Evolutionary conservation across 164 flowering plant species (phyloP).

Genomic region (Umbellularia californica): DNA sequence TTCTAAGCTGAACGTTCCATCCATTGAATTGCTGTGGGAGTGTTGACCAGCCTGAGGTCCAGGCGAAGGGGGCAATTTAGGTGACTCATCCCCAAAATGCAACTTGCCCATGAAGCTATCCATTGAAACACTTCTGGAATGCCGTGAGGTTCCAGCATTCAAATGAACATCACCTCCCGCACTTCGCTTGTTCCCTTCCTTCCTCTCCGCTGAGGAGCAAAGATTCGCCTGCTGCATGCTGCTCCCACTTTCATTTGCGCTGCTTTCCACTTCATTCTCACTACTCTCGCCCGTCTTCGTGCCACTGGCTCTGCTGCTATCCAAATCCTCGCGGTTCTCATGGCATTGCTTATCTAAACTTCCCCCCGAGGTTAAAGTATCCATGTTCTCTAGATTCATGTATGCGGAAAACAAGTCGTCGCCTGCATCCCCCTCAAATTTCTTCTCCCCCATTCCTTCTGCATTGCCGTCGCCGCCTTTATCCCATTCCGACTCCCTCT

Average conservation of each 20-base stretch:
- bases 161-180: conserved; percentile 40
- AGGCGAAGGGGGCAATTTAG: conserved; percentile 46
- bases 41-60: conserved; percentile 46
- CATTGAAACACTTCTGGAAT: conserved; percentile 55
- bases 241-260: conserved; percentile 61
- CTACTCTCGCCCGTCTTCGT: conserved; percentile 85
- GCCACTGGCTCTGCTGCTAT: conserved; percentile 71
- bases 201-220: conserved; percentile 38
- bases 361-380: conserved; percentile 61
- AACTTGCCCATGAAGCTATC: conserved; percentile 54
- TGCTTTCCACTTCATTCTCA: conserved; percentile 87
- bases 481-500: conserved; percentile 57
- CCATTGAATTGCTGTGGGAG: conserved; percentile 59
- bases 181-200: conserved; percentile 45
- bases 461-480: conserved; percentile 26
- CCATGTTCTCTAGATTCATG: conserved; percentile 80
- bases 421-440: conserved; percentile 67
- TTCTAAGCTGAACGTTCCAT: conserved; percentile 68
- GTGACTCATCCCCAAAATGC: conserved; percentile 58
- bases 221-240: conserved; percentile 24
- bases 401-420: conserved; percentile 83
- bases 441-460: conserved; percentile 75
- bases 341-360: conserved; percentile 47
- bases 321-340: conserved; percentile 57
- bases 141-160: conserved; percentile 25